Conservation (phyloP, 192 early-diverging fungal genomes). For the Chytriomyces hyalinus region DNA sequence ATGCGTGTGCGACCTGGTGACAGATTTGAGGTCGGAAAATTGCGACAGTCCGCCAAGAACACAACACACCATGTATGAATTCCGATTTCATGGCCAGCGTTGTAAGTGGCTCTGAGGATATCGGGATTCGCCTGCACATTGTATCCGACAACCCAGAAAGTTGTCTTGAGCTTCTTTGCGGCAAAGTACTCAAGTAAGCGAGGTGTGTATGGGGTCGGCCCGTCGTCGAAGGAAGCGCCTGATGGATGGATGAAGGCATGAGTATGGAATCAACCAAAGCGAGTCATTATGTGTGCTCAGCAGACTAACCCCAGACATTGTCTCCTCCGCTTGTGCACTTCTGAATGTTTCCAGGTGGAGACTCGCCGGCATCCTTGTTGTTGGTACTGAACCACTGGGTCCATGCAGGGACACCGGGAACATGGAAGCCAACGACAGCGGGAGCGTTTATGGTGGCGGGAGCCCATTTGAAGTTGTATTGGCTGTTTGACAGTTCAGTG, state of each 20-base stretch:
- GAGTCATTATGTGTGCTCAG: no score
- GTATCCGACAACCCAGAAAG: conserved; percentile 69
- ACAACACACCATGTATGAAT: background rate
- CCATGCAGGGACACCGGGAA: background rate
- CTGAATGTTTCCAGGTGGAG: no score
- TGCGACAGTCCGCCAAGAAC: background rate
- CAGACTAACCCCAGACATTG: no score
- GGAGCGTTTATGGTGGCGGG: background rate
- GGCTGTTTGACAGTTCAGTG: no score
- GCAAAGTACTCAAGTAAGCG: conserved; percentile 55
- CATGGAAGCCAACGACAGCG: background rate
- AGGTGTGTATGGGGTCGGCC: conserved; percentile 54
- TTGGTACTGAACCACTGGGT: background rate
- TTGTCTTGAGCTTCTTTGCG: conserved; percentile 59
- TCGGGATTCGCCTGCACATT: conserved; percentile 53
- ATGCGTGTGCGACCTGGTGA: background rate
- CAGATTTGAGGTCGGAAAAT: no score
- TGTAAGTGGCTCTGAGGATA: conserved; percentile 50
- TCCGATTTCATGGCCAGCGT: conserved; percentile 63
- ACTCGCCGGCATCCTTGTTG: background rate
- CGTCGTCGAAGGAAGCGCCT: conserved; percentile 37
- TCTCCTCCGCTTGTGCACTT: no score
- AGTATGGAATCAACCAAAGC: no score
- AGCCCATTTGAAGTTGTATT: background rate
- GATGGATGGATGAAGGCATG: no score